Conservation (phyloP, 495 filamentous ascomycete genomes). For the Ascodesmis nigricans region DNA sequence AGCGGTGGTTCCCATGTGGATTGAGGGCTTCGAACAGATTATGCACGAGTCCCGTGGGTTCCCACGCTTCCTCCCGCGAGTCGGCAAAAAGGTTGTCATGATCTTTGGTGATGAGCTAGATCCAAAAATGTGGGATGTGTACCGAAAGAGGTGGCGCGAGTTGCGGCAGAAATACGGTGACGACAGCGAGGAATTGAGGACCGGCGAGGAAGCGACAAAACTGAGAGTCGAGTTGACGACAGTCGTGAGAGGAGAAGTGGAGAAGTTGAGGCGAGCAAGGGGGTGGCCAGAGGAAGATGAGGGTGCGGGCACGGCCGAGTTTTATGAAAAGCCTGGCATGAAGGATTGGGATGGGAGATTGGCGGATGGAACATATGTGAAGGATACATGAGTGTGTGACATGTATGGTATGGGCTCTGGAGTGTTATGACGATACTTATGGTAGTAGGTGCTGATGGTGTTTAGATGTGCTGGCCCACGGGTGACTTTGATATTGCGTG, state of each 20-base stretch:
- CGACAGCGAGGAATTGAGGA: constrained; percentile 47
- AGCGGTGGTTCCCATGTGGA: constrained; percentile 78
- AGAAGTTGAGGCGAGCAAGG: constrained; percentile 45
- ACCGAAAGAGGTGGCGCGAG: constrained; percentile 43
- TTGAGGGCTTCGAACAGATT: constrained; percentile 61
- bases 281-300: constrained; percentile 65
- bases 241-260: constrained; percentile 53
- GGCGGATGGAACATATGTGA: constrained; percentile 40
- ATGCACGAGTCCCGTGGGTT: constrained; percentile 63
- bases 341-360: constrained; percentile 35
- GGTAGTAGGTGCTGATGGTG: neutral
- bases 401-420: neutral
- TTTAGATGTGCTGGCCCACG: too few species aligned
- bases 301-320: constrained; percentile 40
- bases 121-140: constrained; percentile 41
- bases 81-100: constrained; percentile 46
- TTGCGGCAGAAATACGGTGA: constrained; percentile 32
- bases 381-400: constrained; percentile 28
- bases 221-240: constrained; percentile 64
- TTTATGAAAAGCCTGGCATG: constrained; percentile 34
- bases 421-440: neutral
- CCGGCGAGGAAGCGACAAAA: constrained; percentile 47
- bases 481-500: too few species aligned
- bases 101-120: constrained; percentile 45
- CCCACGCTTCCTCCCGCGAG: constrained; percentile 63